Conservation (phyloP, 305 asterid species). For the Fraxinus ornus region DNA sequence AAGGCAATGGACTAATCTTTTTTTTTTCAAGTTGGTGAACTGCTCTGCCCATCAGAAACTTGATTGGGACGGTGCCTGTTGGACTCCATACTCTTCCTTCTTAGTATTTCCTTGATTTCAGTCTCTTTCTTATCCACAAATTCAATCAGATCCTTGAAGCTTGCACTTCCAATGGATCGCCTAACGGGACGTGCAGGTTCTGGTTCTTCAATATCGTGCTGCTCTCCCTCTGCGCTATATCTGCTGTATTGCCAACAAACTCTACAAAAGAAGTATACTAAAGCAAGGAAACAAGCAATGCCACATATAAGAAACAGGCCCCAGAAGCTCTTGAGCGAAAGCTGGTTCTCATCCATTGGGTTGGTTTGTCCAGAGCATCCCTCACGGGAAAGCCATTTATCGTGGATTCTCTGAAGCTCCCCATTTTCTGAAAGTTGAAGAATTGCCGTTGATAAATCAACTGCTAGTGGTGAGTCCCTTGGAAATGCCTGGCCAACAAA, state of each 20-base stretch:
- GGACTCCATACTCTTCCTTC: constrained; percentile 28
- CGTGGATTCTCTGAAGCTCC: constrained; percentile 80
- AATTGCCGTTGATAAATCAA: constrained; percentile 77
- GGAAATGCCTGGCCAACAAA: constrained; percentile 57
- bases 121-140: constrained; percentile 51
- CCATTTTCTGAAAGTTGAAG: constrained; percentile 91
- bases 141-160: constrained; percentile 44
- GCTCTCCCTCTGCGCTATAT: constrained; percentile 36
- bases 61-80: constrained; percentile 20
- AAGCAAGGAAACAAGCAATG: constrained; percentile 48
- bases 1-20: neutral
- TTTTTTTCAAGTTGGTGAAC: constrained; percentile 22
- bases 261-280: constrained; percentile 48
- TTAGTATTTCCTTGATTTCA: constrained; percentile 46
- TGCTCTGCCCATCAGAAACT: constrained; percentile 30
- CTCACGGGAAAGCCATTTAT: constrained; percentile 65
- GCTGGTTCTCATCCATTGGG: constrained; percentile 43
- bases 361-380: constrained; percentile 44
- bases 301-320: constrained; percentile 80
- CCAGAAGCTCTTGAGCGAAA: constrained; percentile 87
- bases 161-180: constrained; percentile 17
- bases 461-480: constrained; percentile 75
- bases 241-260: constrained; percentile 55
- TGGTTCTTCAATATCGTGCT: constrained; percentile 24
- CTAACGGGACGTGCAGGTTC: constrained; percentile 17